These are phyloP conservation scores for Entelexis paramagnoliae DNA, from an alignment of 1,139 yeast genomes.

Conservation along the genomic window DNA sequence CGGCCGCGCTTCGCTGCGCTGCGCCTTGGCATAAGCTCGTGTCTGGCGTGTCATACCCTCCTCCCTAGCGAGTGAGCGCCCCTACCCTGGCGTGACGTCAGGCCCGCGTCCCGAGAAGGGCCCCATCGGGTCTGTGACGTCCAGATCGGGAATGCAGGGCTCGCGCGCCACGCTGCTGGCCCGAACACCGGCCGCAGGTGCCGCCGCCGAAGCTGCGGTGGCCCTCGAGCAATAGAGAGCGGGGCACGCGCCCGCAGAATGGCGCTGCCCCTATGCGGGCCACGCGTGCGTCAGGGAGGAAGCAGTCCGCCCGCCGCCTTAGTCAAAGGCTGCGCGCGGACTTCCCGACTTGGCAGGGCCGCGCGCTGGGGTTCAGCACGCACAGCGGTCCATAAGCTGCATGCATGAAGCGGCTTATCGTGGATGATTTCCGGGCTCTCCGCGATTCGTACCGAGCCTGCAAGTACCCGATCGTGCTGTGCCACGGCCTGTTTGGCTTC, in stretches of 20 bases:
- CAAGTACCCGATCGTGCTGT: constrained; percentile 57
- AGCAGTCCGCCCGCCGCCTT: too few species aligned
- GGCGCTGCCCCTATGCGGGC: too few species aligned
- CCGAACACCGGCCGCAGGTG: background rate
- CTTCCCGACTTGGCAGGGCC: background rate
- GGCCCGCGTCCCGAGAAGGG: too few species aligned
- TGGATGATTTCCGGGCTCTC: constrained; percentile 22
- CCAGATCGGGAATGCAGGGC: background rate
- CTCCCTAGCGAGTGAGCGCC: background rate
- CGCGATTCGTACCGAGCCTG: constrained; percentile 20
- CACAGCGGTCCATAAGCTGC: background rate
- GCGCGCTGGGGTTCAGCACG: background rate
- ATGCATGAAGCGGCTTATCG: constrained; percentile 12
- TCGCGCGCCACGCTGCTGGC: too few species aligned
- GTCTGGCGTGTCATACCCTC: background rate
- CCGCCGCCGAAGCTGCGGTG: too few species aligned
- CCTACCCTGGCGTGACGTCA: background rate
- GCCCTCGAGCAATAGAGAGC: too few species aligned
- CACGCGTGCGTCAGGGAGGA: too few species aligned
- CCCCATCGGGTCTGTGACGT: too few species aligned
- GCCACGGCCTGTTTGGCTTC: constrained; percentile 81
- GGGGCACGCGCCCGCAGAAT: too few species aligned
- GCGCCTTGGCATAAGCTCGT: background rate
- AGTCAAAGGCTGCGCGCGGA: background rate
- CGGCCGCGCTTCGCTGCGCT: too few species aligned